Base-by-base conservation (phyloP, 208 protist genomes). In the Porcisia hertigi region DNA sequence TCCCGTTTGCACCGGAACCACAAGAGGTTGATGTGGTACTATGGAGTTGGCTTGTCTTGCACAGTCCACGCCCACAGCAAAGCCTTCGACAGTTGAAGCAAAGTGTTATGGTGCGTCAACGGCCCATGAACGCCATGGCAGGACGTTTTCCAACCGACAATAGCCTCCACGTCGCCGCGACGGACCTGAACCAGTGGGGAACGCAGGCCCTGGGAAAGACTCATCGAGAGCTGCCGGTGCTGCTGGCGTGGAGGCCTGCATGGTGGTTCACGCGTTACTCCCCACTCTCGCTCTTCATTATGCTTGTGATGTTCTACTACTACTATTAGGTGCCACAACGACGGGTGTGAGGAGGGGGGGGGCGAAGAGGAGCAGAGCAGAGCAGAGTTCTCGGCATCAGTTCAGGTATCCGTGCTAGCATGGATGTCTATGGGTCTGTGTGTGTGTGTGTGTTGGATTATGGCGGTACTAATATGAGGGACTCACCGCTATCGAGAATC, bases 171-270 rank as follows among this genome's bases (percentile, higher is more conserved):
- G 66, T n/a, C 76, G 47, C 55, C 20, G 58, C 55, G 20, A 43
- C 69, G 16, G 69, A 76, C 36, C 30, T 73, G 55, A 36, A 59
- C 3, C 55, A 75, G 55, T 67, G 67, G 58, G 77, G 76, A 6
- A 34, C 58, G 18, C 77, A 73, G 65, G 55, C 72, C 55, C 41
- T 14, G 55, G 43, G 34, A 74, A 45, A 62, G 54, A 67, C 16
- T 11, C 60, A 34, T 14, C n/a, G 45, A 34, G 76, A 81, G 64
- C 53, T 71, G 30, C 74, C 74, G 30, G 83, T 86, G 20, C 60
- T 90, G 43, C 41, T 87, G 55, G 69, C 69, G 65, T 90, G 86
- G 86, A 76, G 80, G n/a, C 82, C 86, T 16, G 75, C 80, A n/a
- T 82, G 73, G 77, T 82, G 73, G 83, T 87, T 85, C 25, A 54